Conservation (phyloP, 2,329 filamentous ascomycete genomes). For the Colletotrichum falcatum region DNA sequence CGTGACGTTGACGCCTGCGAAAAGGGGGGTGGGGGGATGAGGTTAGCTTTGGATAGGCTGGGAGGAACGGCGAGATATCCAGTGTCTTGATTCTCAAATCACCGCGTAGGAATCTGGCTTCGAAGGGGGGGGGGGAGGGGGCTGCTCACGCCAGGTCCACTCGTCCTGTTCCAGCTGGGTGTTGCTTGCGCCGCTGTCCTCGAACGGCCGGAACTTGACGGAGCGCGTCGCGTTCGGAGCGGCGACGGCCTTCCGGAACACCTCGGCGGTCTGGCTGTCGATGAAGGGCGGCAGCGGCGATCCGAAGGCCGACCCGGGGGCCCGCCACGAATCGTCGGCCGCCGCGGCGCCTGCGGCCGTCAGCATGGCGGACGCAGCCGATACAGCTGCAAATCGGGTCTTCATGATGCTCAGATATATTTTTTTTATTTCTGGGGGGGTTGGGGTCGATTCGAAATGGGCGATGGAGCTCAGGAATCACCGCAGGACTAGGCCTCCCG, state of each 20-base stretch:
- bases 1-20: slow-evolving; percentile 25
- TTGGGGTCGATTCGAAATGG: background rate
- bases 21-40: background rate
- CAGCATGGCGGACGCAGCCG: slow-evolving; percentile 1
- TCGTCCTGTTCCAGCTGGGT: background rate
- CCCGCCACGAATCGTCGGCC: background rate
- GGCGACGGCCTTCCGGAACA: background rate
- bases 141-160: slow-evolving; percentile 25
- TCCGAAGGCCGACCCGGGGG: background rate
- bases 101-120: no score
- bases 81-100: no score
- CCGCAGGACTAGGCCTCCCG: fast-evolving
- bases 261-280: slow-evolving; percentile 4
- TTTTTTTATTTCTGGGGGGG: no score
- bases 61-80: no score
- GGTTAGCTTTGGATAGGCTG: background rate
- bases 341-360: background rate
- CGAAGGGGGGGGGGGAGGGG: no score
- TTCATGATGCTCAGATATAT: slow-evolving; percentile 18
- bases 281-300: background rate
- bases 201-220: slow-evolving; percentile 9
- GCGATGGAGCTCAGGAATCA: no score
- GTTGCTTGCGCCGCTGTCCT: background rate
- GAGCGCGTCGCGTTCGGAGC: slow-evolving; percentile 4
- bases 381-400: background rate